A percentile compares a stretch with the other conserved stretches of the same genome.
Evolutionary conservation across 176 grass and related monocot genomes (phyloP).

Genomic region (Cenchrus purpureus): DNA sequence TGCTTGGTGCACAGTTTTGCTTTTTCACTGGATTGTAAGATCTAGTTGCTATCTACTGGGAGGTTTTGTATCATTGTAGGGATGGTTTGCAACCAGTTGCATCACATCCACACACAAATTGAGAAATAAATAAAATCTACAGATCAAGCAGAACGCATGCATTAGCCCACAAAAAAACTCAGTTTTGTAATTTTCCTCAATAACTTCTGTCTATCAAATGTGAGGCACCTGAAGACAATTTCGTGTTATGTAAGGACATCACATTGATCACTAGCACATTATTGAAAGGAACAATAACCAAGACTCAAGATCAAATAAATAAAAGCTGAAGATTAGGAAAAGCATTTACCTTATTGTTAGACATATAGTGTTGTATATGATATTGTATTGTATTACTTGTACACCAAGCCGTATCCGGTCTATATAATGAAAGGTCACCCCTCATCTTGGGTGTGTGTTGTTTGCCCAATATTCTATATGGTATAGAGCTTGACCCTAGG

Average conservation of each 20-base stretch:
- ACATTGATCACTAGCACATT: neutral
- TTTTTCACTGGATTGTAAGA: neutral
- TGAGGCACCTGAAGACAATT: neutral
- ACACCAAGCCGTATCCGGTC: too few relatives aligned
- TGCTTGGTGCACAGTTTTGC: neutral
- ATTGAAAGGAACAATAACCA: neutral
- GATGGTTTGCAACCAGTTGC: neutral
- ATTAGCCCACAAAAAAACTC: neutral
- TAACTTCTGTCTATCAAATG: neutral
- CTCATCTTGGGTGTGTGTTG: too few relatives aligned
- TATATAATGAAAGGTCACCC: too few relatives aligned
- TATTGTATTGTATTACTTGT: too few relatives aligned
- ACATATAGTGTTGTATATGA: too few relatives aligned
- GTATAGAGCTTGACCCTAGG: too few relatives aligned
- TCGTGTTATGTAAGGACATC: neutral
- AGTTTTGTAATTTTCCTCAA: neutral
- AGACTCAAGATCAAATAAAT: constrained; percentile 4
- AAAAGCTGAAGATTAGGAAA: constrained; percentile 1
- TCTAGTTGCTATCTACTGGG: neutral
- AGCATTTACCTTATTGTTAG: neutral
- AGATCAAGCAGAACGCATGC: neutral
- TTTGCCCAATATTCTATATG: too few relatives aligned
- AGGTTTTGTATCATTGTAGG: neutral
- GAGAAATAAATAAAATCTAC: neutral
- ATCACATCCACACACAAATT: neutral